Evolutionary conservation across 2,329 filamentous ascomycete species (phyloP).

Genomic region (Talaromyces sp.): DNA sequence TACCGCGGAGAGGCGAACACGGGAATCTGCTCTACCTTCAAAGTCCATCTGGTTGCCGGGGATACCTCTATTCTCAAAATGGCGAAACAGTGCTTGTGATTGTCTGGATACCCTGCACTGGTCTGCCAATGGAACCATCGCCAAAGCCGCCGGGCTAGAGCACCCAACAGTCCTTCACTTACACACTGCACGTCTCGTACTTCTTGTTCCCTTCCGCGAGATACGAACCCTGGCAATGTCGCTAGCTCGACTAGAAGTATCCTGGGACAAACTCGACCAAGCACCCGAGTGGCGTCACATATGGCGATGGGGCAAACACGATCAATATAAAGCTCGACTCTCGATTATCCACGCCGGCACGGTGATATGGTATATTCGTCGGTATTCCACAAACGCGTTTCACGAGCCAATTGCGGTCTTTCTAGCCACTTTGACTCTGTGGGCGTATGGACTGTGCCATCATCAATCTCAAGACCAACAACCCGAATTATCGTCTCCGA

Average conservation of each 20-base stretch:
- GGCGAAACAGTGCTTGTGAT: slow-evolving; percentile 41
- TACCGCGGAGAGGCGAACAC: slow-evolving; percentile 36
- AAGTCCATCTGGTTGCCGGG: slow-evolving; percentile 45
- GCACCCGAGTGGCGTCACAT: slow-evolving; percentile 38
- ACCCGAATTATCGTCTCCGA: slow-evolving; percentile 4
- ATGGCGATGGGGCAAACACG: slow-evolving; percentile 46
- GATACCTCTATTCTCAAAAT: slow-evolving; percentile 44
- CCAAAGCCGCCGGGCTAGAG: slow-evolving; percentile 47
- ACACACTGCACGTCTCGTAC: slow-evolving; percentile 50
- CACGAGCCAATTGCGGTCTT: slow-evolving; percentile 45
- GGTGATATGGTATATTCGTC: slow-evolving; percentile 50
- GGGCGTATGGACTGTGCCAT: slow-evolving; percentile 41
- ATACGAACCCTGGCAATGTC: slow-evolving; percentile 42
- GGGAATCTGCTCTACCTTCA: slow-evolving; percentile 27
- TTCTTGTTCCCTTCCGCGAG: slow-evolving; percentile 47
- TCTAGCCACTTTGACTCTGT: slow-evolving; percentile 44
- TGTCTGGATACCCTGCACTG: slow-evolving; percentile 55
- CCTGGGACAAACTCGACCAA: slow-evolving; percentile 24
- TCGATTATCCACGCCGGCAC: slow-evolving; percentile 52
- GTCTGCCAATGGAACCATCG: slow-evolving; percentile 51
- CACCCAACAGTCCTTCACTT: slow-evolving; percentile 54
- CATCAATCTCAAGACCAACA: slow-evolving; percentile 25
- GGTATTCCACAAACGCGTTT: slow-evolving; percentile 46
- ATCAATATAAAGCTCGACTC: slow-evolving; percentile 55
- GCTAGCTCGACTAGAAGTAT: slow-evolving; percentile 28